A percentile compares a stretch with the other conserved stretches of the same genome.
Conservation (phyloP, 148 eudicot genomes). For the Hydrangea macrophylla region DNA sequence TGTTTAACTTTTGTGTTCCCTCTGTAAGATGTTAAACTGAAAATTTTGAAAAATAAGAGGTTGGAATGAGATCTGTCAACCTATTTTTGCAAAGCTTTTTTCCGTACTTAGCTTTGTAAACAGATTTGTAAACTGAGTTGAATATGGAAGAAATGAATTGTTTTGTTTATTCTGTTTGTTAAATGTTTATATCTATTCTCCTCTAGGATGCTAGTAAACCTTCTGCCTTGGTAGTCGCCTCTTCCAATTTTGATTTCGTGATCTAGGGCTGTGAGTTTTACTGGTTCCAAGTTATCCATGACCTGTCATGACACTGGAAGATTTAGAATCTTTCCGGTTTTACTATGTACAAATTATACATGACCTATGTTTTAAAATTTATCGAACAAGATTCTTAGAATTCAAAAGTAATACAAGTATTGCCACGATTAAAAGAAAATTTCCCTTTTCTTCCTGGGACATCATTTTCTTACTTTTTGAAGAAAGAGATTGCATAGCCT, state of each 20-base stretch:
- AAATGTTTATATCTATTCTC: too few relatives aligned
- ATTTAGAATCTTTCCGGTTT: too few relatives aligned
- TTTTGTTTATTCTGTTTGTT: not conserved
- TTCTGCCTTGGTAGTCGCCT: not conserved
- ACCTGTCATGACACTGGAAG: not conserved
- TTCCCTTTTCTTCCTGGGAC: too few relatives aligned
- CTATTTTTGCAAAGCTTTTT: not conserved
- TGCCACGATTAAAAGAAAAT: too few relatives aligned
- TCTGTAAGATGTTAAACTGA: not conserved
- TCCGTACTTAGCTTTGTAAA: not conserved
- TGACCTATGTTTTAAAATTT: too few relatives aligned
- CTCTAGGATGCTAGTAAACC: not conserved
- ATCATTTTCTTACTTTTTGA: too few relatives aligned
- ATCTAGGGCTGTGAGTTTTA: not conserved
- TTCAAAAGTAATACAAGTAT: too few relatives aligned
- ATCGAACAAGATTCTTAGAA: too few relatives aligned
- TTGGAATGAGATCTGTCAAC: not conserved
- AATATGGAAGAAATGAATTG: not conserved
- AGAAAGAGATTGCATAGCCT: too few relatives aligned
- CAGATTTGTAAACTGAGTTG: not conserved
- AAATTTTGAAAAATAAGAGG: not conserved
- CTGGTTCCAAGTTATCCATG: not conserved
- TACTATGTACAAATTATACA: too few relatives aligned
- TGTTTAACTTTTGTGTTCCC: not conserved
- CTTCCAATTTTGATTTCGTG: not conserved